A percentile compares a stretch with the other conserved stretches of the same genome.
phyloP scores from a whole-genome alignment of 441 rosid species.

The Erodium chrysanthum region DNA sequence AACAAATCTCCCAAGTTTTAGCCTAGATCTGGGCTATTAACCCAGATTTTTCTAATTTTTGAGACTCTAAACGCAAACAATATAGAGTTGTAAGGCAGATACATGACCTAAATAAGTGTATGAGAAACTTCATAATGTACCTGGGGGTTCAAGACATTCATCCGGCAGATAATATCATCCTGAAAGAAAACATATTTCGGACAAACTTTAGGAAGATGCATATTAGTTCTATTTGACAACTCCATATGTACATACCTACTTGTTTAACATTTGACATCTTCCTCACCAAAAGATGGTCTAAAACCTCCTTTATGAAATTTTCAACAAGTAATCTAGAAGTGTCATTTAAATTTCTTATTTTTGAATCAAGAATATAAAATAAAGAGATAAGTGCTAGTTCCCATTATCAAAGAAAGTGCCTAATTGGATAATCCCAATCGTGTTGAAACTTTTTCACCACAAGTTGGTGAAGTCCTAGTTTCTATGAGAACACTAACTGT shows the following conservation, averaged over 20 bases:
- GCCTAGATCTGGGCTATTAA: no score
- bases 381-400: background rate
- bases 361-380: background rate
- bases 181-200: conserved; percentile 19
- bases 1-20: no score
- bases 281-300: background rate
- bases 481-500: background rate
- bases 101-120: background rate
- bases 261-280: background rate
- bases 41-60: no score
- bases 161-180: conserved; percentile 51
- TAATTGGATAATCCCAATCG: background rate
- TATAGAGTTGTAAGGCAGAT: background rate
- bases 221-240: background rate
- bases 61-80: no score
- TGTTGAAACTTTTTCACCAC: background rate
- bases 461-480: background rate
- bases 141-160: conserved; percentile 86
- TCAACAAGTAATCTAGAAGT: background rate
- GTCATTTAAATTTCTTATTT: background rate
- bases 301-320: background rate
- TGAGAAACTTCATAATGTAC: conserved; percentile 30
- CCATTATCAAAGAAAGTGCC: background rate
- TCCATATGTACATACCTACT: background rate
- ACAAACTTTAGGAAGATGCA: background rate